Base-by-base conservation (phyloP, 176 grass and related monocot genomes). In the Sorghum bicolor region DNA sequence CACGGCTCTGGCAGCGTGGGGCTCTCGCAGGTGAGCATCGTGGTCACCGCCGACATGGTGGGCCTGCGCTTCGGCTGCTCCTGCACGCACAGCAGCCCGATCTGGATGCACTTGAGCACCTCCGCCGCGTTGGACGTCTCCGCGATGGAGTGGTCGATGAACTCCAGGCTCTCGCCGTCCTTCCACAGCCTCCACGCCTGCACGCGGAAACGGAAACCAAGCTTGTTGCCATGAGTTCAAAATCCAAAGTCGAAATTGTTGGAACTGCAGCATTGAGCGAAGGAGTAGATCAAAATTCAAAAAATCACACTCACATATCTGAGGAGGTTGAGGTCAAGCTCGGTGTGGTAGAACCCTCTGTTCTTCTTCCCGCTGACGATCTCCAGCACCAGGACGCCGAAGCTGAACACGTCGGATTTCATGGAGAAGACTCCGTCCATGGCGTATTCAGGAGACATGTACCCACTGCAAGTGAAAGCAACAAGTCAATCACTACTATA, bases 361-460 rank as follows among this genome's bases (percentile, higher is more conserved):
- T 86, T 92, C 67, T 87, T 95, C 76, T 86, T 92, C 24, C 92
- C 92, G 37, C 89, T 92, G 57, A 92, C 72, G 14, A 94, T 87
- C 76, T 94, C 89, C 7, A 92, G 78, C 31, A 92, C 53, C 55
- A 94, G 73, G 19, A 94, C 92, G 3, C 92, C 92, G 38, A 88
- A 94, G 81, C 92, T 92, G 77, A 92, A 94, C 32, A 94, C 89
- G 57, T 94, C 92, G 11, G 89, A 90, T 14, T 94, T 92, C 5
- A 40, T 81, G 6, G 89, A 94, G 78, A 94, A 94, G 22, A 86
- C 66, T 5, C 92, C 92, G 69, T 89, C 84, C 87, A 92, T 90
- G 10, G 89, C 92, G 37, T 94, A 94, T 20, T 94, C 92, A 2
- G 92, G 92, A 30, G 92, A 92, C 92, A 94, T 94, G 78, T 94